phyloP scores from a whole-genome alignment of 306 rosid genomes.

The Inga laurina region DNA sequence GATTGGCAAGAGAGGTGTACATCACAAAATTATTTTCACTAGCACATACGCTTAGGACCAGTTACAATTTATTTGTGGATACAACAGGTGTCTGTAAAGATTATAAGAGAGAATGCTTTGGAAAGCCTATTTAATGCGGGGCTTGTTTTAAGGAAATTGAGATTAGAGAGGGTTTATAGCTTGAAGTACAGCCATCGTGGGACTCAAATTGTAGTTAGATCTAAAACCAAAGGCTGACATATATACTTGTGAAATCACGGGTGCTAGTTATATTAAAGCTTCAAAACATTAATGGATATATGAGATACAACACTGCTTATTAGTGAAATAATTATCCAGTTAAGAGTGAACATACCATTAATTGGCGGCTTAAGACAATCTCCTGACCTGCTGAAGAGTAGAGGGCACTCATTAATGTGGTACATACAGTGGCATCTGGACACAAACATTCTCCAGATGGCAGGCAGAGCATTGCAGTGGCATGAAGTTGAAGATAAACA shows the following conservation, averaged over 20 bases:
- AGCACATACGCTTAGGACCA: neutral
- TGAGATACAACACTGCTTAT: neutral
- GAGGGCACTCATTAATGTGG: conserved; percentile 81
- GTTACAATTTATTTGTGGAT: conserved; percentile 6
- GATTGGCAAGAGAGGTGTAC: conserved; percentile 20
- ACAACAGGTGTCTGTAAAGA: neutral
- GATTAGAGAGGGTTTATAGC: neutral
- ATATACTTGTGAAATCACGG: neutral
- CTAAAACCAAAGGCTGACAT: neutral
- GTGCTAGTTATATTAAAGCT: neutral
- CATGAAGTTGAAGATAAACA: conserved; percentile 84
- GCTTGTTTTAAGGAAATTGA: neutral
- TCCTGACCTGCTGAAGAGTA: conserved; percentile 76
- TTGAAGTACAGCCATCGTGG: neutral
- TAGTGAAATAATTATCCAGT: conserved; percentile 24
- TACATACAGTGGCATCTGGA: conserved; percentile 90
- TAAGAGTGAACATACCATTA: conserved; percentile 57
- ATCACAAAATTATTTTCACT: conserved; percentile 2
- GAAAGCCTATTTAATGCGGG: neutral
- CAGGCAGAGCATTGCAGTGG: conserved; percentile 87
- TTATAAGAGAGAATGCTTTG: neutral
- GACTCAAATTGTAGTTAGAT: neutral
- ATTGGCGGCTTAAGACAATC: conserved; percentile 61
- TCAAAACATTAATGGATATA: neutral
- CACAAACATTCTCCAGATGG: conserved; percentile 91